Evolutionary conservation across 345 rosid species (phyloP), one percentile per base, ranked within the genome.

Genomic region (Dimocarpus longan): DNA sequence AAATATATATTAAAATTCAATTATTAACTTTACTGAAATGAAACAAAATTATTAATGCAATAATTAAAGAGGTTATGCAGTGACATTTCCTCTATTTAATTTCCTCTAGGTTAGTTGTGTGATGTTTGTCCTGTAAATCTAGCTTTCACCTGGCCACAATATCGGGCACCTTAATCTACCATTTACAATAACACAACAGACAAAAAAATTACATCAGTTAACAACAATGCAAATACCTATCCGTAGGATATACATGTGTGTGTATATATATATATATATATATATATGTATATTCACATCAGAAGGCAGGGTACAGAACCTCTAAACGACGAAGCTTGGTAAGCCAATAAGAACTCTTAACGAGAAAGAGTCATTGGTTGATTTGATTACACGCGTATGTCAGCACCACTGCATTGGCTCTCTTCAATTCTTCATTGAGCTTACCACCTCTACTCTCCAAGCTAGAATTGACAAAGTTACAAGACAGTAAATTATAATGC

Each of bases 61-160:
- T n/a, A n/a, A n/a, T n/a, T n/a, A n/a, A n/a, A n/a, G n/a, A n/a
- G n/a, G n/a, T n/a, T n/a, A n/a, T n/a, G n/a, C n/a, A n/a, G n/a
- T n/a, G n/a, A n/a, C n/a, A n/a, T n/a, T n/a, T n/a, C n/a, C n/a
- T n/a, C n/a, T n/a, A n/a, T 26, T 26, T 26, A 59, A 89, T 80
- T 71, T 89, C 88, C 85, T 93, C 96, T 66, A 91, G 76, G 77
- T 83, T 87, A 44, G 78, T 75, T 21, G 93, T 78, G 59, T 88
- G 66, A 63, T 83, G 86, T 56, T 90, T 93, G 66, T 88, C 90
- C 10, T 93, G 85, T 80, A 93, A 86, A 87, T 93, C 98, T 68
- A 90, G 88, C 84, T 93, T 93, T 83, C 98, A 93, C n/a, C 98
- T 96, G 62, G 87, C 98, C 80, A 90, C 90, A 82, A 93, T 88